Evolutionary conservation across 179 eudicot species (phyloP).

Genomic region (Amaranthus tricolor): DNA sequence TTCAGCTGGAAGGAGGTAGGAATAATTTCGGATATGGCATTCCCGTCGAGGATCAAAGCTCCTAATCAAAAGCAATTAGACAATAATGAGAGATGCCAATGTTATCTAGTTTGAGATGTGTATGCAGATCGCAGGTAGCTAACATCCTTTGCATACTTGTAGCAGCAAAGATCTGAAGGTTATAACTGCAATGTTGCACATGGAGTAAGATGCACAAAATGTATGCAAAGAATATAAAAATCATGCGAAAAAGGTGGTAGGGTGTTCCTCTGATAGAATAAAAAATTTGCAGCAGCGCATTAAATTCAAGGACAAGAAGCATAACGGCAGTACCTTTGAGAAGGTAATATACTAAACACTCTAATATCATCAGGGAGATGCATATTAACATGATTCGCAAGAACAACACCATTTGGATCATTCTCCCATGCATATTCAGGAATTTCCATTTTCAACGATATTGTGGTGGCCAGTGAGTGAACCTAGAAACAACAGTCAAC

Average conservation of each 20-base stretch:
- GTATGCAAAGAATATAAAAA: background rate
- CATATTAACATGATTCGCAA: slow-evolving; percentile 66
- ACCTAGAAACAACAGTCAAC: slow-evolving; percentile 43
- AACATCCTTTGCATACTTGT: slow-evolving; percentile 1
- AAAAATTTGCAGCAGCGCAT: background rate
- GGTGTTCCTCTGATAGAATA: background rate
- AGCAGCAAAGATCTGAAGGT: background rate
- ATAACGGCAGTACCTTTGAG: slow-evolving; percentile 49
- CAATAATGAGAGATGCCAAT: background rate
- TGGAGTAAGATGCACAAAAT: background rate
- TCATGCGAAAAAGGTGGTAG: background rate
- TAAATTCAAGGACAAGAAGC: background rate
- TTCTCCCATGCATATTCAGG: slow-evolving; percentile 79
- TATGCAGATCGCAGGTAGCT: background rate
- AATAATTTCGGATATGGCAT: slow-evolving; percentile 72
- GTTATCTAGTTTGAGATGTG: background rate
- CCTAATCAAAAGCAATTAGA: slow-evolving; percentile 36
- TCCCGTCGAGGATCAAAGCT: slow-evolving; percentile 88
- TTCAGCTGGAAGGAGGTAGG: slow-evolving; percentile 86
- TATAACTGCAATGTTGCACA: background rate
- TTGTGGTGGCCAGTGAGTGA: slow-evolving; percentile 85
- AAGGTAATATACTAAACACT: slow-evolving; percentile 87
- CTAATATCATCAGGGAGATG: slow-evolving; percentile 67
- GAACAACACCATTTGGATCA: slow-evolving; percentile 73
- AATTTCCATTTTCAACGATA: slow-evolving; percentile 86